phyloP scores from a whole-genome alignment of 768 basidiomycete species.

The Glaciozyma antarctica region DNA sequence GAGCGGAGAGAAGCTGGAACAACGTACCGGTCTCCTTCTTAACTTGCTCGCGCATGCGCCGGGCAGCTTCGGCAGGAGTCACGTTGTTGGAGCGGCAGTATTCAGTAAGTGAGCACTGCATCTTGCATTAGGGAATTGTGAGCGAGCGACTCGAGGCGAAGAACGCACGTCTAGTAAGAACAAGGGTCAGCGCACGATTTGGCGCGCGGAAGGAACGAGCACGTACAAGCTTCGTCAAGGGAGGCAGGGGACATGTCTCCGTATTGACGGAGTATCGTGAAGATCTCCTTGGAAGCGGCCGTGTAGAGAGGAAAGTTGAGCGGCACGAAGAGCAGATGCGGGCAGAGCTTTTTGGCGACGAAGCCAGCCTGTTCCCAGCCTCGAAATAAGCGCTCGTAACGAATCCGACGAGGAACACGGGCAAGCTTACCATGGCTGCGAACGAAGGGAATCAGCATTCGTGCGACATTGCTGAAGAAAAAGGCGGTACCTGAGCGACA shows the following conservation, averaged over 20 bases:
- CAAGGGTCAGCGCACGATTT: not conserved
- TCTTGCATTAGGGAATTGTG: not conserved
- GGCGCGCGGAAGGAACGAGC: not conserved
- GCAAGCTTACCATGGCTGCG: too few species aligned
- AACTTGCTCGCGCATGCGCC: conserved; percentile 63
- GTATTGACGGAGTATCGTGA: conserved; percentile 58
- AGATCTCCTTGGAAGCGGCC: conserved; percentile 47
- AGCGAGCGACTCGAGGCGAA: conserved; percentile 8
- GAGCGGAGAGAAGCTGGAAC: not conserved
- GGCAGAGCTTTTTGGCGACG: conserved; percentile 87
- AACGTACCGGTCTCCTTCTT: conserved; percentile 54
- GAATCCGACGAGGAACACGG: too few species aligned
- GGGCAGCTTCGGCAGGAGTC: conserved; percentile 62
- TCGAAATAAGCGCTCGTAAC: too few species aligned
- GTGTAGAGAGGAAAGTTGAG: conserved; percentile 32
- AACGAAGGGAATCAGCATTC: too few species aligned
- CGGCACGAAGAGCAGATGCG: conserved; percentile 63
- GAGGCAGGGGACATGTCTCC: conserved; percentile 43
- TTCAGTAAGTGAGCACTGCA: conserved; percentile 56
- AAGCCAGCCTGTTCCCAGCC: conserved; percentile 62
- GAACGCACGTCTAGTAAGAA: not conserved
- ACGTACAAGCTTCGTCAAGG: conserved; percentile 67
- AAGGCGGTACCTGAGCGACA: conserved; percentile 58
- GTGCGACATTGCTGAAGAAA: too few species aligned
- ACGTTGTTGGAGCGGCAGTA: conserved; percentile 65